Evolutionary conservation across 371 early-diverging fungal genomes (phyloP).

Genomic region (Rhizopus stolonifer): DNA sequence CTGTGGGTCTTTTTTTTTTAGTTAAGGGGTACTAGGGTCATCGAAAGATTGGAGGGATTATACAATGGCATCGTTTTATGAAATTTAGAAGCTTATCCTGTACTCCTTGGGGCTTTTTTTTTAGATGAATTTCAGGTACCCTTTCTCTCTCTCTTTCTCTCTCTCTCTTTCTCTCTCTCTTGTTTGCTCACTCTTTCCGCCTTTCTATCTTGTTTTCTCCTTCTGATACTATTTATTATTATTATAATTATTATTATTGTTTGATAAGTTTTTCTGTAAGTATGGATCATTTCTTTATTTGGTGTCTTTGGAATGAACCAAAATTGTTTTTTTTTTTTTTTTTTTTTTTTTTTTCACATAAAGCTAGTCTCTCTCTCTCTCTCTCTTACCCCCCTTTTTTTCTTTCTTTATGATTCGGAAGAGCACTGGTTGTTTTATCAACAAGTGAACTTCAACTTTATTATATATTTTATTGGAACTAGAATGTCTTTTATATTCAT

Average conservation of each 20-base stretch:
- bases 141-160: too few relatives aligned
- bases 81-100: neutral
- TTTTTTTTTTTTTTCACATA: neutral
- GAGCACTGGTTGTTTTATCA: conserved; percentile 1
- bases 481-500: too few relatives aligned
- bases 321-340: neutral
- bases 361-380: neutral
- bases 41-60: neutral
- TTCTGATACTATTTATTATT: too few relatives aligned
- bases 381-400: neutral
- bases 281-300: conserved; percentile 1
- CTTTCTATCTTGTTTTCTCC: too few relatives aligned
- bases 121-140: too few relatives aligned
- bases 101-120: too few relatives aligned
- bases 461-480: too few relatives aligned
- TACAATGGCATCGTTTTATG: neutral
- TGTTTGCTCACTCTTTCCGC: too few relatives aligned
- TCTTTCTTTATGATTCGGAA: neutral
- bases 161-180: too few relatives aligned
- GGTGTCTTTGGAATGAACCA: conserved; percentile 1
- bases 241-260: too few relatives aligned
- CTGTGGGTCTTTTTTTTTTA: conserved; percentile 21
- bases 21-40: neutral
- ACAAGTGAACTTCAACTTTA: neutral
- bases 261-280: too few relatives aligned